Conservation (phyloP, 179 eudicot genomes). For the Heliamphora pulchella region DNA sequence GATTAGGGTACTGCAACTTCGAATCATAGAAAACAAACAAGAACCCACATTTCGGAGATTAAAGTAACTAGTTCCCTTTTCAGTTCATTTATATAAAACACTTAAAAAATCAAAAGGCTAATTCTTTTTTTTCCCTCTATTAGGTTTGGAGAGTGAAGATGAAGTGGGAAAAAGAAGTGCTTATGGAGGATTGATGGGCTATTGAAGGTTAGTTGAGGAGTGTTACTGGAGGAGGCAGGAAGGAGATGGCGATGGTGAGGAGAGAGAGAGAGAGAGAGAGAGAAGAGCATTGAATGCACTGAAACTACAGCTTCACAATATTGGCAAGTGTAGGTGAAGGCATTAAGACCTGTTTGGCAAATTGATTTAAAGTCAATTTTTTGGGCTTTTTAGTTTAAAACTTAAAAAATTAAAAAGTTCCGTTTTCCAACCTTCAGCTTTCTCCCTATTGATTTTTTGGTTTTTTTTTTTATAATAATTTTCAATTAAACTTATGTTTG, state of each 20-base stretch:
- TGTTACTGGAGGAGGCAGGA: constrained; percentile 1
- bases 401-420: too few relatives aligned
- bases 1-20: background rate
- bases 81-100: background rate
- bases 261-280: constrained; percentile 16
- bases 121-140: background rate
- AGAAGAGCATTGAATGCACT: constrained; percentile 36
- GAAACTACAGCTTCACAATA: constrained; percentile 38
- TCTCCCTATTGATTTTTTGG: too few relatives aligned
- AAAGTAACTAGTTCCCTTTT: background rate
- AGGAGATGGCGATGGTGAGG: constrained; percentile 14
- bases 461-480: too few relatives aligned
- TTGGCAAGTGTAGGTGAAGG: constrained; percentile 55
- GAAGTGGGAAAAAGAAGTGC: background rate
- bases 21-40: background rate
- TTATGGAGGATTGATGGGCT: background rate
- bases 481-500: too few relatives aligned
- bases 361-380: too few relatives aligned
- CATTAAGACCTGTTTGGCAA: constrained; percentile 25
- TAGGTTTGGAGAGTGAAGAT: background rate
- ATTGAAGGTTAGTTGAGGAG: constrained; percentile 9
- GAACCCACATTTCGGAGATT: background rate
- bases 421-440: too few relatives aligned
- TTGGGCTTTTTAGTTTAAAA: too few relatives aligned
- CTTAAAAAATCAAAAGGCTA: background rate